These are phyloP conservation scores for Solanum virginianum DNA, from an alignment of 257 asterid genomes.

Conservation along the genomic window DNA sequence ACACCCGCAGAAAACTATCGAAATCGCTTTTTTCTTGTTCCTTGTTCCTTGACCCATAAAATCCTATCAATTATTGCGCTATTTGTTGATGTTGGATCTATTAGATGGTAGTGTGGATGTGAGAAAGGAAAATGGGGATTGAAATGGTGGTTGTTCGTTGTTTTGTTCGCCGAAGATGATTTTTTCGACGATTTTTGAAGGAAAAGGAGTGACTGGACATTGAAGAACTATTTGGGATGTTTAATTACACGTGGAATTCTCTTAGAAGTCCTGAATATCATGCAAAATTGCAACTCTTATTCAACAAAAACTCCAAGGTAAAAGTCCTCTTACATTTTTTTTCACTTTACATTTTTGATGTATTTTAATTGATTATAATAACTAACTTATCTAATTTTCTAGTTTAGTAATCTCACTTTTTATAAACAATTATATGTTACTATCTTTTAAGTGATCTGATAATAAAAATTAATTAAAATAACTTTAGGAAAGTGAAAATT, in stretches of 20 bases:
- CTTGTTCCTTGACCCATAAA: too few species aligned
- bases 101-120: too few species aligned
- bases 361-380: not conserved
- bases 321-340: not conserved
- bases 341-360: not conserved
- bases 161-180: too few species aligned
- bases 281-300: slow-evolving; percentile 27
- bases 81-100: too few species aligned
- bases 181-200: too few species aligned
- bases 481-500: too few species aligned
- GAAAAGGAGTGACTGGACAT: not conserved
- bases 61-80: too few species aligned
- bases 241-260: slow-evolving; percentile 31
- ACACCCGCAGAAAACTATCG: too few species aligned
- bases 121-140: too few species aligned
- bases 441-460: not conserved
- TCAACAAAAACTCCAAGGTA: slow-evolving; percentile 51
- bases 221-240: slow-evolving; percentile 42
- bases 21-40: too few species aligned
- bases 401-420: not conserved
- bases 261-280: slow-evolving; percentile 26
- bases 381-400: not conserved
- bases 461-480: too few species aligned
- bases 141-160: too few species aligned
- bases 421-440: not conserved